Base-by-base conservation (phyloP, 1,284 basidiomycete genomes). In the Phenoliferia sp. region DNA sequence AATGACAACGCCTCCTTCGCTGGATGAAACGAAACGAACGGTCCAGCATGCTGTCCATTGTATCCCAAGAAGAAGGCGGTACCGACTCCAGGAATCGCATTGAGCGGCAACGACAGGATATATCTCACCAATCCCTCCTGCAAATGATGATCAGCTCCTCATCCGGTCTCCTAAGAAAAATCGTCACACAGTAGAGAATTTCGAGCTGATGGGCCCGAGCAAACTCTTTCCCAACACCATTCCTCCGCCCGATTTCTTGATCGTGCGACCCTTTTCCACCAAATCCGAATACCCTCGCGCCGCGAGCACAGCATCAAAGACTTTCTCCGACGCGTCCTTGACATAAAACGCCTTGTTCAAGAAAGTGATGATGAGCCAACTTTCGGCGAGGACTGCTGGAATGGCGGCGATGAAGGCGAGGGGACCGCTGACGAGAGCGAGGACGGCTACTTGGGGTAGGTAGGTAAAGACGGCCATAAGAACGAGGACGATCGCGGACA, bases 21-120 rank as follows among this genome's bases (percentile, higher is more conserved):
- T 15, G 5, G 16, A 44, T 36, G n/a, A 5, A 10, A 29, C 16
- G 32, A n/a, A 29, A 65, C 66, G 32, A 44, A 70, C 65, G 71
- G 71, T 17, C 71, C 71, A 15, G 69, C 69, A 29, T 67, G 67
- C 39, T 58, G 56, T 0, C 73, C 73, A 67, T 74, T 73, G 39
- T 64, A 62, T 39, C 61, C 48, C 16, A 82, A 69, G 80, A 90
- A 90, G 67, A 86, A 78, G 10, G 81, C 83, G 0, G 88, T 88
- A 12, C 88, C 88, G 36, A 89, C 81, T 15, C 85, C 81, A 0
- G 88, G 88, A 36, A 90, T 83, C 52, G 86, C 79, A 78, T 89
- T 89, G 56, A 87, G 80, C 17, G 86, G 86, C 3, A 87, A 80
- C 0, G 85, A 83, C 39, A 86, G 66, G 54, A 87, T 67, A 72